These are phyloP conservation scores for Aspergillus cavernicola DNA, from an alignment of 495 filamentous ascomycete genomes.

Conservation along the genomic window DNA sequence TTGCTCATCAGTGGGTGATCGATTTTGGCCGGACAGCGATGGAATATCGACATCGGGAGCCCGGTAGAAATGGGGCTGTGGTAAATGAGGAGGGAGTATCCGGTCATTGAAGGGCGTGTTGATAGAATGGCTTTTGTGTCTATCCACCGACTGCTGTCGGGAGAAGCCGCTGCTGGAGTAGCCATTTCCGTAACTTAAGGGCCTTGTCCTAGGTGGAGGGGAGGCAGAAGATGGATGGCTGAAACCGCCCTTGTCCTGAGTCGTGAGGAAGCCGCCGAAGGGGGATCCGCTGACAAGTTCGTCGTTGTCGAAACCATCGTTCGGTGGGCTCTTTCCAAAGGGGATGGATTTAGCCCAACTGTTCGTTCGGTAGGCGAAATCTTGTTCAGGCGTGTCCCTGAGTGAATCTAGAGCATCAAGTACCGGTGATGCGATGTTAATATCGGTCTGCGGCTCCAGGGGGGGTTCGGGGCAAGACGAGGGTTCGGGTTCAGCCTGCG, in stretches of 20 bases:
- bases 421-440: constrained; percentile 39
- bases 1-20: constrained; percentile 48
- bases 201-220: constrained; percentile 41
- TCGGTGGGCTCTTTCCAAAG: constrained; percentile 48
- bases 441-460: constrained; percentile 24
- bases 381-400: constrained; percentile 28
- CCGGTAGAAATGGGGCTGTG: constrained; percentile 69
- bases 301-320: constrained; percentile 37
- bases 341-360: constrained; percentile 50
- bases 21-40: constrained; percentile 21
- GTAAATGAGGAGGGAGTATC: constrained; percentile 76
- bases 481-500: constrained; percentile 36
- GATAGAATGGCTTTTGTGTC: constrained; percentile 44
- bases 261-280: constrained; percentile 32
- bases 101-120: constrained; percentile 40
- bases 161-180: constrained; percentile 35
- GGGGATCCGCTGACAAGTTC: constrained; percentile 42
- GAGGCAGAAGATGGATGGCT: constrained; percentile 49
- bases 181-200: constrained; percentile 43
- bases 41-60: constrained; percentile 53
- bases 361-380: constrained; percentile 38
- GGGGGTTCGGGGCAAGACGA: constrained; percentile 33
- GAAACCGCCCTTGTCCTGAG: constrained; percentile 43
- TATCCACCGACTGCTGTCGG: constrained; percentile 39
- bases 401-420: constrained; percentile 41